phyloP scores from a whole-genome alignment of 305 asterid species.

The Withania somnifera region DNA sequence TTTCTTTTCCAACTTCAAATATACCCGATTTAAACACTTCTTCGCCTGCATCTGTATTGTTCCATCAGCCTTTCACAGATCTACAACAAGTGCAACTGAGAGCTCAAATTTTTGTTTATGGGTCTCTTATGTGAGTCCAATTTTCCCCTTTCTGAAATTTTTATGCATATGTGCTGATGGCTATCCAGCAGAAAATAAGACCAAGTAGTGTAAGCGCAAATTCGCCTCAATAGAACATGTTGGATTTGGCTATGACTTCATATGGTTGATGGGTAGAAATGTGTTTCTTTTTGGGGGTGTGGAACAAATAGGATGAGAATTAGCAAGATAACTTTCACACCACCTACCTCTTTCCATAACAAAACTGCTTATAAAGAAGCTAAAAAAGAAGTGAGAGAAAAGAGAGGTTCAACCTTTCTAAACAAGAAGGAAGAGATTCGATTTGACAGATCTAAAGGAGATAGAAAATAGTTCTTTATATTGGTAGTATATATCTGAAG shows the following conservation, averaged over 20 bases:
- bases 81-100: slow-evolving; percentile 93
- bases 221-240: neutral
- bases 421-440: neutral
- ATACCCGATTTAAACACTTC: slow-evolving; percentile 83
- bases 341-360: neutral
- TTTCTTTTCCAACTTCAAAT: slow-evolving; percentile 47
- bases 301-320: neutral
- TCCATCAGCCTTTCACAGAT: slow-evolving; percentile 93
- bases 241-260: neutral
- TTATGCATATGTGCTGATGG: neutral
- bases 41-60: slow-evolving; percentile 42
- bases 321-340: neutral
- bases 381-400: neutral
- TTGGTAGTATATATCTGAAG: neutral
- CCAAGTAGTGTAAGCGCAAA: neutral
- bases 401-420: neutral
- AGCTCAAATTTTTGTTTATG: slow-evolving; percentile 96
- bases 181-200: neutral
- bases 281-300: neutral
- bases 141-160: neutral
- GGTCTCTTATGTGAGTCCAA: slow-evolving; percentile 85
- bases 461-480: neutral
- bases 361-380: neutral
- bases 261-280: neutral
- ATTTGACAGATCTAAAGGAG: neutral